Percentiles rank a stretch among this genome's conserved stretches.
phyloP scores from a whole-genome alignment of 2,329 filamentous ascomycete genomes.

The Zarea fungicola region DNA sequence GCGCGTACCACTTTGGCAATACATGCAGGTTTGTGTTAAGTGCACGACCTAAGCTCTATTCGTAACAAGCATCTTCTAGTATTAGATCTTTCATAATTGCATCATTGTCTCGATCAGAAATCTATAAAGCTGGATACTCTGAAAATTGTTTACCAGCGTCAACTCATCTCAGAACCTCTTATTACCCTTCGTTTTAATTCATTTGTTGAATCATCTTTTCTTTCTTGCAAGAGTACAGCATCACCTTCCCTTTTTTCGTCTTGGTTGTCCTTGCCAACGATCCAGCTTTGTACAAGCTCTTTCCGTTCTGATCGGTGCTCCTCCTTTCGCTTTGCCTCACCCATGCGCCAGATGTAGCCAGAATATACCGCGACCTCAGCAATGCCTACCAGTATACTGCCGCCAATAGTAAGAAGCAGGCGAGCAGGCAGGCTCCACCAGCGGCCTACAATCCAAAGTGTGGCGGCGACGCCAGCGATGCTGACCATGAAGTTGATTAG shows the following conservation, averaged over 20 bases:
- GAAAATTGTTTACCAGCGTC: background rate
- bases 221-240: conserved; percentile 21
- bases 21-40: background rate
- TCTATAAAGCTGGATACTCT: background rate
- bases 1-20: conserved; percentile 6
- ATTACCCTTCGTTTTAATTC: conserved; percentile 1
- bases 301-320: conserved; percentile 58
- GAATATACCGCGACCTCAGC: conserved; percentile 75
- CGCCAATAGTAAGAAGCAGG: conserved; percentile 65
- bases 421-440: conserved; percentile 71
- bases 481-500: conserved; percentile 89
- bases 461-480: conserved; percentile 70
- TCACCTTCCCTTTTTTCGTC: conserved; percentile 23
- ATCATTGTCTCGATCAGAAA: too few relatives aligned
- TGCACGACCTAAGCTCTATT: too few relatives aligned
- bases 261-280: conserved; percentile 41
- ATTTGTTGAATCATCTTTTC: conserved; percentile 13
- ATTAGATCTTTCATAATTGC: too few relatives aligned
- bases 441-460: conserved; percentile 70
- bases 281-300: conserved; percentile 68
- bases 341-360: conserved; percentile 67
- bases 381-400: conserved; percentile 63
- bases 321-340: conserved; percentile 61
- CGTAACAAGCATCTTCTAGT: too few relatives aligned
- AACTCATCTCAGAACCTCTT: background rate